These are phyloP conservation scores for Polyporus arcularius DNA, from an alignment of 768 basidiomycete genomes.

Conservation along the genomic window DNA sequence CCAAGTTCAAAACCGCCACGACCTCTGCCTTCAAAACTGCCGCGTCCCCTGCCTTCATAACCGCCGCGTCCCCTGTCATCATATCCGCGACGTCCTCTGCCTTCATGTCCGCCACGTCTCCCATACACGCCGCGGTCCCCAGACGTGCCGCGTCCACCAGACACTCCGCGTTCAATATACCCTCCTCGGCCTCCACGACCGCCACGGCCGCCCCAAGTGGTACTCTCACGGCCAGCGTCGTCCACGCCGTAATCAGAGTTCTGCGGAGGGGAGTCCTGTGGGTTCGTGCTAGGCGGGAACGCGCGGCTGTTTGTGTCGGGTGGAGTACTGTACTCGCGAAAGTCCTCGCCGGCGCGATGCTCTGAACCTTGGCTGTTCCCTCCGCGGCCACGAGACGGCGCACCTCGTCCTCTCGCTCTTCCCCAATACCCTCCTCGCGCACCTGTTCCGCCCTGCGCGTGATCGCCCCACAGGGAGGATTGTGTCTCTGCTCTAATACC, in stretches of 20 bases:
- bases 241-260: background rate
- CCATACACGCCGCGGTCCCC: background rate
- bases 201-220: background rate
- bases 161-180: background rate
- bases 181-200: background rate
- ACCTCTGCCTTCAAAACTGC: background rate
- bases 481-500: too few species aligned
- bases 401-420: too few species aligned
- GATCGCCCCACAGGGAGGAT: too few species aligned
- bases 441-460: too few species aligned
- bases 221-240: background rate
- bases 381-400: too few species aligned
- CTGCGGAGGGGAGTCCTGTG: background rate
- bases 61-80: background rate
- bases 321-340: too few species aligned
- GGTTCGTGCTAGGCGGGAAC: too few species aligned
- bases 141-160: background rate
- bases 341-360: too few species aligned
- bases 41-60: background rate
- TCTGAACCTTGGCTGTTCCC: too few species aligned
- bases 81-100: background rate
- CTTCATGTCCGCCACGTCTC: background rate
- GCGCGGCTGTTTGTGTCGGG: too few species aligned
- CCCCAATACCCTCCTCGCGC: too few species aligned
- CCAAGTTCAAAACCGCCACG: background rate